Evolutionary conservation across 257 asterid genomes (phyloP).

Genomic region (Fraxinus anomala): DNA sequence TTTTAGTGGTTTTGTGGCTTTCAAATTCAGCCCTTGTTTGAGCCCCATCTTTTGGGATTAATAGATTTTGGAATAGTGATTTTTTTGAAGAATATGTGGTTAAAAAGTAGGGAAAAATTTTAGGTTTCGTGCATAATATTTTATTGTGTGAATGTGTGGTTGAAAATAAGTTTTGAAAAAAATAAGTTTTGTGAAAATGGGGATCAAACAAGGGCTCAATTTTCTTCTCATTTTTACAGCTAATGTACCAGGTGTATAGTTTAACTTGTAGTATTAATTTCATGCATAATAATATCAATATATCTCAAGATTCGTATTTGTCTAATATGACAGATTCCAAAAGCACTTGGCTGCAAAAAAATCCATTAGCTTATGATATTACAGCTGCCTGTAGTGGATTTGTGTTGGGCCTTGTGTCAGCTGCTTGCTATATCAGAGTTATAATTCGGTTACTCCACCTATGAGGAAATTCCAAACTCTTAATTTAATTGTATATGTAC

Average conservation of each 20-base stretch:
- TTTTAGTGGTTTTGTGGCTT: not conserved
- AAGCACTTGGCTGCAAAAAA: conserved; percentile 86
- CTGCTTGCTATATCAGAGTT: conserved; percentile 63
- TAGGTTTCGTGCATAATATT: too few species aligned
- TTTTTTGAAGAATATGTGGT: too few species aligned
- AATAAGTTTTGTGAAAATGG: too few species aligned
- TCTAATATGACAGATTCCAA: conserved; percentile 59
- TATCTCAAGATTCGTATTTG: too few species aligned
- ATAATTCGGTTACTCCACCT: not conserved
- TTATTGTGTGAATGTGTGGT: too few species aligned
- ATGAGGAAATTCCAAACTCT: conserved; percentile 8
- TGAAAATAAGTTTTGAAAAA: too few species aligned
- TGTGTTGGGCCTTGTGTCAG: conserved; percentile 84
- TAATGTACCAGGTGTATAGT: not conserved
- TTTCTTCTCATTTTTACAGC: not conserved
- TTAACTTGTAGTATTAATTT: not conserved
- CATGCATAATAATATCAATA: not conserved
- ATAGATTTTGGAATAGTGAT: too few species aligned
- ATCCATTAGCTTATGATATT: conserved; percentile 88
- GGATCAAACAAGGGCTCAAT: too few species aligned
- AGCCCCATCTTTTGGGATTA: too few species aligned
- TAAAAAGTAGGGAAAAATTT: too few species aligned
- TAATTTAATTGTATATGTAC: not conserved
- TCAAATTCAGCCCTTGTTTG: not conserved
- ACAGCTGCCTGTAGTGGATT: conserved; percentile 98